phyloP scores from a whole-genome alignment of 2,329 filamentous ascomycete species.

The Colletotrichum tropicicola region DNA sequence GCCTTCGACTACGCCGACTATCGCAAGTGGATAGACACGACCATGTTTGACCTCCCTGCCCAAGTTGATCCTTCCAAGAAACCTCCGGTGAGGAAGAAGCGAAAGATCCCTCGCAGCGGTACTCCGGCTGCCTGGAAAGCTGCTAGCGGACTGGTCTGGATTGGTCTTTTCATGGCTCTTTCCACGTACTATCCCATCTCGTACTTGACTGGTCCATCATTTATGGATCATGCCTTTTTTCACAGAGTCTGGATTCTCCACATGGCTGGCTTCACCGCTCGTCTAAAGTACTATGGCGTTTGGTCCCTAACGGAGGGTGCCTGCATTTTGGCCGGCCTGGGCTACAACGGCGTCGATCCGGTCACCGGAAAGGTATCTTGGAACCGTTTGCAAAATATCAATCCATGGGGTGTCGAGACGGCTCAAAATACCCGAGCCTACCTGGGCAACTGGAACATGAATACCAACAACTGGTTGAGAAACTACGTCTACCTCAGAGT shows the following conservation, averaged over 20 bases:
- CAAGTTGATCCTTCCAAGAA: slow-evolving; percentile 86
- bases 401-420: slow-evolving; percentile 83
- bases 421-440: slow-evolving; percentile 95
- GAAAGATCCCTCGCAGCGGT: slow-evolving; percentile 90
- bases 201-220: slow-evolving; percentile 72
- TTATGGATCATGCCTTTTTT: slow-evolving; percentile 72
- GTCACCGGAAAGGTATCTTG: slow-evolving; percentile 86
- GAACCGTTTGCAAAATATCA: slow-evolving; percentile 89
- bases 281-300: slow-evolving; percentile 96
- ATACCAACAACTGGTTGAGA: slow-evolving; percentile 95
- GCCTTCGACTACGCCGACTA: slow-evolving; percentile 97
- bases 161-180: slow-evolving; percentile 79
- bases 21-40: slow-evolving; percentile 88
- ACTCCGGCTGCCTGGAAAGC: slow-evolving; percentile 85
- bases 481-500: slow-evolving; percentile 97
- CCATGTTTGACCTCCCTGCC: slow-evolving; percentile 89
- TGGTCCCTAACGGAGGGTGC: slow-evolving; percentile 94
- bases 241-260: slow-evolving; percentile 82
- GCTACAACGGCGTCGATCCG: slow-evolving; percentile 92
- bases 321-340: slow-evolving; percentile 92
- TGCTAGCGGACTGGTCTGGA: slow-evolving; percentile 78
- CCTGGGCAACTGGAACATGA: slow-evolving; percentile 96
- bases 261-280: slow-evolving; percentile 82
- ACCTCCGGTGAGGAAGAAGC: slow-evolving; percentile 86
- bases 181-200: slow-evolving; percentile 71